Conservation (phyloP, 257 asterid genomes). For the Galeopsis tetrahit region DNA sequence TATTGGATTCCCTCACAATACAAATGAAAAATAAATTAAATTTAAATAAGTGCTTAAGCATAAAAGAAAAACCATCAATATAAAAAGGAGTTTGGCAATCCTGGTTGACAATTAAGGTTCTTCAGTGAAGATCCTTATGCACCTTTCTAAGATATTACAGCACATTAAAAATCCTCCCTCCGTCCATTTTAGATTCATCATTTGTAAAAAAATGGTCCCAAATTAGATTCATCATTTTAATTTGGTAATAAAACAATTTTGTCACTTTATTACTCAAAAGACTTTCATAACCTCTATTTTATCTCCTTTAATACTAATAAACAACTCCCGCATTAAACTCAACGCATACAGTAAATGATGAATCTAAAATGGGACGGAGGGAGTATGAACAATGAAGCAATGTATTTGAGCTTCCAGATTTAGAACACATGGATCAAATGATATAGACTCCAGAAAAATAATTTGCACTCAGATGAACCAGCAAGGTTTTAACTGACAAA, state of each 20-base stretch:
- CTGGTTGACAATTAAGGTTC: background rate
- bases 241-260: too few relatives aligned
- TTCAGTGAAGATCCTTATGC: constrained; percentile 3
- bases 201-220: too few relatives aligned
- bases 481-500: constrained; percentile 11
- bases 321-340: too few relatives aligned
- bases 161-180: background rate
- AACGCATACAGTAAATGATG: too few relatives aligned
- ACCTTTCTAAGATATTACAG: constrained; percentile 22
- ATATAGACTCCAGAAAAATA: constrained; percentile 10
- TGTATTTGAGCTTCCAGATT: constrained; percentile 2
- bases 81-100: constrained; percentile 9
- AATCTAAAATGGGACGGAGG: too few relatives aligned
- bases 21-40: background rate
- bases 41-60: constrained; percentile 1
- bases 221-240: too few relatives aligned
- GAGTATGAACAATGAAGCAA: constrained; percentile 9
- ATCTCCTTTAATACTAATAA: too few relatives aligned
- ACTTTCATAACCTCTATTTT: too few relatives aligned
- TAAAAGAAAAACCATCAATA: constrained; percentile 15
- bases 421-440: background rate
- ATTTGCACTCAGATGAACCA: background rate
- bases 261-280: too few relatives aligned
- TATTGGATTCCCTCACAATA: constrained; percentile 7
- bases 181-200: too few relatives aligned